Percentiles rank a stretch among this genome's conserved stretches.
These are phyloP conservation scores for Rubia yunnanensis DNA, from an alignment of 257 asterid species.

Conservation along the genomic window DNA sequence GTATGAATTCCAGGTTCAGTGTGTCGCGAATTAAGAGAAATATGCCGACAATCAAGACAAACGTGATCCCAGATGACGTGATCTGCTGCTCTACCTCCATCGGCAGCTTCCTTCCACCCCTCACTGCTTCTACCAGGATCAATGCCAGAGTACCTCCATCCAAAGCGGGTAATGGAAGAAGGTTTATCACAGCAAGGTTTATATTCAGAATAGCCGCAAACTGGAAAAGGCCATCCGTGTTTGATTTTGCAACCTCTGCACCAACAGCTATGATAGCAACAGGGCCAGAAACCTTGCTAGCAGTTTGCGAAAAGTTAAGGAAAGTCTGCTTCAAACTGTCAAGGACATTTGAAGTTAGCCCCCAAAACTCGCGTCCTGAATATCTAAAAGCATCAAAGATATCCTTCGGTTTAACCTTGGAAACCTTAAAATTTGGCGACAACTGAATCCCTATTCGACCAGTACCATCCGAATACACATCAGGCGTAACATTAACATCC, in stretches of 20 bases:
- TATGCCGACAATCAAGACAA: slow-evolving; percentile 65
- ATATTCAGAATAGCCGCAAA: slow-evolving; percentile 85
- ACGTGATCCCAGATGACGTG: slow-evolving; percentile 80
- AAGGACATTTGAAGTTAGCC: slow-evolving; percentile 54
- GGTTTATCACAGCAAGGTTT: slow-evolving; percentile 88
- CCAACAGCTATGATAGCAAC: slow-evolving; percentile 97
- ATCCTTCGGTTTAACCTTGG: slow-evolving; percentile 56
- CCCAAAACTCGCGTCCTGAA: slow-evolving; percentile 86
- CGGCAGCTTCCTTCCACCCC: slow-evolving; percentile 95
- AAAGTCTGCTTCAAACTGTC: slow-evolving; percentile 81
- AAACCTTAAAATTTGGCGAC: slow-evolving; percentile 64
- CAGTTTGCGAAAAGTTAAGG: slow-evolving; percentile 77
- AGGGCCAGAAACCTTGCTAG: slow-evolving; percentile 94
- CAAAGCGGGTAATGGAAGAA: slow-evolving; percentile 89
- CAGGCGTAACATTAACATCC: slow-evolving; percentile 57
- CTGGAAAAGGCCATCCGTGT: slow-evolving; percentile 79
- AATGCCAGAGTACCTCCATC: slow-evolving; percentile 92
- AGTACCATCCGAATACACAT: slow-evolving; percentile 65
- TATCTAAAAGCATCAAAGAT: slow-evolving; percentile 46
- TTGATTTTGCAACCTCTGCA: slow-evolving; percentile 93
- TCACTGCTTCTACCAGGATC: slow-evolving; percentile 74
- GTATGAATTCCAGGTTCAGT: slow-evolving; percentile 70
- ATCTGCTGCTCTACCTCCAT: slow-evolving; percentile 77
- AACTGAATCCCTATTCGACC: slow-evolving; percentile 89
- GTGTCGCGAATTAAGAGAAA: slow-evolving; percentile 91